Evolutionary conservation across 306 rosid genomes (phyloP), one percentile per base, ranked within the genome.

Genomic region (Rosa rugosa): DNA sequence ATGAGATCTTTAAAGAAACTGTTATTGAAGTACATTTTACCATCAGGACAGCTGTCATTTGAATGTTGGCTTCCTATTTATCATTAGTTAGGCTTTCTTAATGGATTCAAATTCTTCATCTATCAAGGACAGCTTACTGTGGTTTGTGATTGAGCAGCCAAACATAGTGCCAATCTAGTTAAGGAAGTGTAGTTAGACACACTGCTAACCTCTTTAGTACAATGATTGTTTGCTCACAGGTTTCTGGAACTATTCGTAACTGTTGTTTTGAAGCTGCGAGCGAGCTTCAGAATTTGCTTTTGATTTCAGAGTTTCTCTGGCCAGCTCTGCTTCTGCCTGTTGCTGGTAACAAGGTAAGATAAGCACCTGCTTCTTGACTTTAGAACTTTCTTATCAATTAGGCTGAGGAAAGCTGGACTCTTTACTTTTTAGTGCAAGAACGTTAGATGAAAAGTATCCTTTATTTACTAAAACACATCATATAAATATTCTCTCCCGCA

Each of bases 281-380:
- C 49, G 89, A 92, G 85, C 88, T 92, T 54, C 97, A 89, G 66
- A 91, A 92, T 88, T 87, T 94, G 83, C 98, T 92, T 83, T 81
- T 92, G 86, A 84, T 88, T 68, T 92, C 99, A 36, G 99, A 94
- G 88, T 94, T 94, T 86, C 97, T 94, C 77, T 94, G 99, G 99
- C 99, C 97, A 60, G 93, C 97, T 78, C 78, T 94, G 77, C 97
- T 94, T 88, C 92, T 94, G 74, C 97, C 99, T 11, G 97, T 94
- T 78, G 97, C 99, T 13, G 89, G 99, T 77, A 91, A 89, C 83
- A 94, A 88, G 99, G 99, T 92, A 73, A 70, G 69, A 31, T 63
- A 45, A 45, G 45, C 31, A 57, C 23, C 77, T 22, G 44, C 63
- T 54, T 70, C 63, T 34, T 42, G 49, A 64, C 34, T 23, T 51